Percentiles rank a stretch among this genome's conserved stretches.
Conservation (phyloP, 2,329 filamentous ascomycete genomes). For the Tolypocladium capitatum region DNA sequence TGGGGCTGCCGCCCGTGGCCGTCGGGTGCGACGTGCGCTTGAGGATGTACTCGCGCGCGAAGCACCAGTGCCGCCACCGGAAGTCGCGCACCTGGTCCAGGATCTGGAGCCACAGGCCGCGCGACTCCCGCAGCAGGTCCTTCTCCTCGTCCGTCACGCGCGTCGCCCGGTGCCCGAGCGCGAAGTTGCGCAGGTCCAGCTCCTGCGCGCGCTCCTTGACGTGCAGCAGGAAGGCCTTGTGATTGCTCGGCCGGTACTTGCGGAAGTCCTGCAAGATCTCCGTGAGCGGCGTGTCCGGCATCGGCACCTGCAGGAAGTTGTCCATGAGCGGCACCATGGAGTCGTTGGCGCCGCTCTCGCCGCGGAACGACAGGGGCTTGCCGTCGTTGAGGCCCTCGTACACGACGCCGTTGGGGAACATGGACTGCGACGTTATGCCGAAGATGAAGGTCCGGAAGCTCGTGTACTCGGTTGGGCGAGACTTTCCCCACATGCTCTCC, state of each 20-base stretch:
- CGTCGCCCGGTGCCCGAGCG: constrained; percentile 23
- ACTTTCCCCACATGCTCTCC: constrained; percentile 88
- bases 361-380: constrained; percentile 68
- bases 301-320: constrained; percentile 70
- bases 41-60: constrained; percentile 72
- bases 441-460: constrained; percentile 95
- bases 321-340: constrained; percentile 87
- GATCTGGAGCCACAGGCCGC: constrained; percentile 48
- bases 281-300: constrained; percentile 82
- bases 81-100: constrained; percentile 70
- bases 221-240: constrained; percentile 69
- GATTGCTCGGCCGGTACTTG: constrained; percentile 76
- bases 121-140: constrained; percentile 39
- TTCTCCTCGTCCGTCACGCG: constrained; percentile 12
- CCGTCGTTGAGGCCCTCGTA: constrained; percentile 69
- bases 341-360: constrained; percentile 89
- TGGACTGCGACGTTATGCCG: constrained; percentile 81
- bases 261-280: constrained; percentile 82
- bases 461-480: constrained; percentile 70
- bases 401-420: constrained; percentile 86
- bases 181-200: constrained; percentile 45
- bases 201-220: constrained; percentile 40
- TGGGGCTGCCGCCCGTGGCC: constrained; percentile 68
- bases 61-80: constrained; percentile 76
- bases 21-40: constrained; percentile 65